Evolutionary conservation across 495 filamentous ascomycete species (phyloP), one percentile per base, ranked within the genome.

Genomic region (Penicillium coffeae): DNA sequence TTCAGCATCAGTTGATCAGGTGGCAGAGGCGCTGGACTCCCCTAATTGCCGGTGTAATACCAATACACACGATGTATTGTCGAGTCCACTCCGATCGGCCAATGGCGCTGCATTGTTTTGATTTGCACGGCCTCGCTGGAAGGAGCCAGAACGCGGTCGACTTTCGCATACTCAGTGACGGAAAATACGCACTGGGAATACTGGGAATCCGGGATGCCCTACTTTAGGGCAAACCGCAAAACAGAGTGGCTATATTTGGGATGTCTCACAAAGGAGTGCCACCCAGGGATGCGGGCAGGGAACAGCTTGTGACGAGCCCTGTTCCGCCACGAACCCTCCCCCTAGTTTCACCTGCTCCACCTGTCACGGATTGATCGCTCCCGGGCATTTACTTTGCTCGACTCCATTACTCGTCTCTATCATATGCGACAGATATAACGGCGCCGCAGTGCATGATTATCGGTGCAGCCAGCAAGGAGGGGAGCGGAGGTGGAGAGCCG

Each of bases 321-420:
- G 45, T 48, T 45, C 54, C 42, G 54, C 54, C 54, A 52, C 38
- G 46, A 54, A 58, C 50, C 50, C 54, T 30, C 49, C n/a, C n/a
- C 56, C 56, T 59, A 59, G 56, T 59, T 59, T 59, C 56, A 59
- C 48, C 38, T 32, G 30, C 14, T 45, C 37, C 48, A 59, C 48
- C 38, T 32, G 30, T 14, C 41, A 30, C 48, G 37, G 32, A 52
- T 38, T 19, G 13, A 37, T 33, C 10, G 30, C 40, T 32, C 1
- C 21, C 21, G 18, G 15, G 15, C 30, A 22, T 43, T 3, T n/a
- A 15, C 5, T 15, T 14, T 32, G 40, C 14, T 3, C 13, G 15
- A 5, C 25, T 30, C 4, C 10, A 4, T 30, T 30, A 30, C 10
- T 30, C 25, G 10, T 30, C 25, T 30, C 25, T 30, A 30, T 30